phyloP scores from a whole-genome alignment of 1,284 basidiomycete genomes.

The Ceratobasidium sp. region DNA sequence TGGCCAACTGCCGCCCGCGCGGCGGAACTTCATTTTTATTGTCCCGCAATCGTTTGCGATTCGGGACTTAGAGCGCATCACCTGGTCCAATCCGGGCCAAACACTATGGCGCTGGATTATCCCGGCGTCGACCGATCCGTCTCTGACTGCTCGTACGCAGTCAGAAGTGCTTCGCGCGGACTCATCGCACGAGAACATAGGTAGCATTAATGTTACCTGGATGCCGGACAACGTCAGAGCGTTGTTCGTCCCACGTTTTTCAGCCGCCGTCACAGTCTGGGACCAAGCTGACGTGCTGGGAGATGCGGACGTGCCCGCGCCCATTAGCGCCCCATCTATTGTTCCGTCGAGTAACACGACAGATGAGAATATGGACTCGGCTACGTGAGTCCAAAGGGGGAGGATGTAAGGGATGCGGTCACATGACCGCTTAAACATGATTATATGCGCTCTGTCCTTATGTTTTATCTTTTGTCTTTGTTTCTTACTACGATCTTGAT shows the following conservation, averaged over 20 bases:
- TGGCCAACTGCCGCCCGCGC: slow-evolving; percentile 4
- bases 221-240: neutral
- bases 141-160: neutral
- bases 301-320: neutral
- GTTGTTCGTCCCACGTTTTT: neutral
- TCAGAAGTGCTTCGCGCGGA: neutral
- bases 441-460: too few species aligned
- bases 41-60: neutral
- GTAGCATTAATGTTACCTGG: neutral
- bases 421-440: too few species aligned
- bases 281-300: neutral
- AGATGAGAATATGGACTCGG: slow-evolving; percentile 3
- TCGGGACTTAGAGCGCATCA: neutral
- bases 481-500: too few species aligned
- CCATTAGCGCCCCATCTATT: neutral
- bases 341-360: neutral
- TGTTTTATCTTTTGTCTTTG: too few species aligned
- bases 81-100: neutral
- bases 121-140: neutral
- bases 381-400: slow-evolving; percentile 11
- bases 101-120: neutral
- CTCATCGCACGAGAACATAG: neutral
- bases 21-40: neutral
- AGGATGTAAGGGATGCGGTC: neutral
- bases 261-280: neutral